Evolutionary conservation across 768 basidiomycete genomes (phyloP).

Genomic region (Boletus bicolor): DNA sequence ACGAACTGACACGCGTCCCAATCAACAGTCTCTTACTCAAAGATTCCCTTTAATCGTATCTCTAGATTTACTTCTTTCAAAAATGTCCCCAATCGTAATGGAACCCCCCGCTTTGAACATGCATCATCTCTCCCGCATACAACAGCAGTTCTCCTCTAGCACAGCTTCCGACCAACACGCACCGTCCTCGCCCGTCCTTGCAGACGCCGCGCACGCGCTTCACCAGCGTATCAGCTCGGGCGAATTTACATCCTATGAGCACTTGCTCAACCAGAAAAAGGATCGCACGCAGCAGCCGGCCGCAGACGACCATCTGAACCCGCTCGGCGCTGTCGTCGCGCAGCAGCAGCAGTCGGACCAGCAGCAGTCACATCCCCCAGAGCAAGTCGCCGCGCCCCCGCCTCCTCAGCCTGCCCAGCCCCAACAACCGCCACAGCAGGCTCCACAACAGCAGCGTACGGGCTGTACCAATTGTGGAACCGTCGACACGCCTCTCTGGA

Average conservation of each 20-base stretch:
- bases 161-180: constrained; percentile 31
- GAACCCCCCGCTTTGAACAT: constrained; percentile 52
- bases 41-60: constrained; percentile 31
- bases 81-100: constrained; percentile 58
- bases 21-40: constrained; percentile 22
- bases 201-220: constrained; percentile 24
- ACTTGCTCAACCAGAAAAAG: constrained; percentile 30
- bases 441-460: constrained; percentile 39
- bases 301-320: constrained; percentile 13
- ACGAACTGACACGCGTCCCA: constrained; percentile 9
- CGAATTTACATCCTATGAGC: constrained; percentile 32
- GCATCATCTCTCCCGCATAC: constrained; percentile 50
- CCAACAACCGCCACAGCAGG: constrained; percentile 25
- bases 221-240: constrained; percentile 29
- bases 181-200: constrained; percentile 19
- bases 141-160: constrained; percentile 42
- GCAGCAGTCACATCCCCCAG: constrained; percentile 13
- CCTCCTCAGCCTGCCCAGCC: constrained; percentile 21
- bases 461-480: constrained; percentile 73
- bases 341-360: constrained; percentile 21
- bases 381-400: constrained; percentile 29
- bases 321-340: constrained; percentile 7
- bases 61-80: constrained; percentile 27
- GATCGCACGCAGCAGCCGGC: constrained; percentile 25
- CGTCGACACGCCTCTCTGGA: constrained; percentile 79